phyloP scores from a whole-genome alignment of 2,329 filamentous ascomycete species.

The Trichoderma sp. region DNA sequence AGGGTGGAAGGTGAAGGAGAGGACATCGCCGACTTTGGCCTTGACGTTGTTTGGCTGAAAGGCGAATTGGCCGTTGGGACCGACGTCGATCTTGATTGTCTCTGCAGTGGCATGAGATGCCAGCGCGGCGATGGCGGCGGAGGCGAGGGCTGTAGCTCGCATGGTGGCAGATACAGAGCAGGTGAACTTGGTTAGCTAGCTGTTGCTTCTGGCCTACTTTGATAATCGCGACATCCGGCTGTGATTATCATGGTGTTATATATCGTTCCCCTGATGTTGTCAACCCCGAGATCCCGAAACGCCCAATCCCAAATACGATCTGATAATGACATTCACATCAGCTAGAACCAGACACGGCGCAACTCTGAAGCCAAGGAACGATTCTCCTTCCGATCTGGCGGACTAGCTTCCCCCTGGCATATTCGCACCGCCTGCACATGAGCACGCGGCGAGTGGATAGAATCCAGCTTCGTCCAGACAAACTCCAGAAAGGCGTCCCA shows the following conservation, averaged over 20 bases:
- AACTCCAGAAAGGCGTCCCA: neutral
- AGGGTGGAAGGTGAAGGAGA: constrained; percentile 21
- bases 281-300: neutral
- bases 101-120: constrained; percentile 1
- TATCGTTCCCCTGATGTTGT: neutral
- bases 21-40: constrained; percentile 2
- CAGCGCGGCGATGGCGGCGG: constrained; percentile 46
- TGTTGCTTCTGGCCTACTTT: neutral
- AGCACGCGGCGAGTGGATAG: constrained; percentile 12
- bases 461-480: neutral
- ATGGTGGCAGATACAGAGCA: neutral
- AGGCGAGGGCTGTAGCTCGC: constrained; percentile 6
- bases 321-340: neutral
- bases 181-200: neutral
- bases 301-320: constrained; percentile 15
- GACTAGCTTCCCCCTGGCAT: neutral
- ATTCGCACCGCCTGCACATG: neutral
- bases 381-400: constrained; percentile 16
- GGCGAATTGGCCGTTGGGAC: constrained; percentile 9
- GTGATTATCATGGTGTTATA: neutral
- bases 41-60: constrained; percentile 21
- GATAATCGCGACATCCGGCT: neutral
- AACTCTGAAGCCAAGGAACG: constrained; percentile 16
- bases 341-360: neutral
- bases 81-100: constrained; percentile 23